Conservation (phyloP, 371 early-diverging fungal species). For the Choanephora cucurbitarum region DNA sequence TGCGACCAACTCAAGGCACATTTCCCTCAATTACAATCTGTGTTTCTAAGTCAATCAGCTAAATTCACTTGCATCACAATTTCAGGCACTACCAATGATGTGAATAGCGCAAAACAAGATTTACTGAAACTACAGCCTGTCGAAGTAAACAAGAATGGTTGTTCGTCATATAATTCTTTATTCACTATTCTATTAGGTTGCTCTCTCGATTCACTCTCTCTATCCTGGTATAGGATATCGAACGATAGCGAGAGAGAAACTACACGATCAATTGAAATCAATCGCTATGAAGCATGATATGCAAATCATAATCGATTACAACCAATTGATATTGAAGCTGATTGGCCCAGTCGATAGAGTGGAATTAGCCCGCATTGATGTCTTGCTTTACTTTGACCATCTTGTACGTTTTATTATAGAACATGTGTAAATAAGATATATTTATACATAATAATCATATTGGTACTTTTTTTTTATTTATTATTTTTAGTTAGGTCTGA, state of each 20-base stretch:
- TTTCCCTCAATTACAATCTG: constrained; percentile 15
- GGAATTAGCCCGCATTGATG: constrained; percentile 20
- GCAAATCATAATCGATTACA: constrained; percentile 20
- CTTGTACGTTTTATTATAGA: constrained; percentile 7
- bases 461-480: constrained; percentile 1
- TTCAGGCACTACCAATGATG: constrained; percentile 5
- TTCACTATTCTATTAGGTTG: constrained; percentile 6
- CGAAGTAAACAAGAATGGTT: constrained; percentile 12
- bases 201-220: constrained; percentile 19
- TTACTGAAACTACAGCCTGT: constrained; percentile 15
- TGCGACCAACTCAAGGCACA: constrained; percentile 15
- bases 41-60: constrained; percentile 5
- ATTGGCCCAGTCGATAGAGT: constrained; percentile 18
- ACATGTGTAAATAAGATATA: too few relatives aligned
- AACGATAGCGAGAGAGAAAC: constrained; percentile 13
- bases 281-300: constrained; percentile 17
- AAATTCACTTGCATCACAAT: constrained; percentile 12
- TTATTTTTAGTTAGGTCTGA: constrained; percentile 15
- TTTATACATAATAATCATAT: too few relatives aligned
- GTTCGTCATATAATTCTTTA: neutral
- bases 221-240: constrained; percentile 24
- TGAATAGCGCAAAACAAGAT: constrained; percentile 13
- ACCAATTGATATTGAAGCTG: constrained; percentile 8
- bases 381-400: constrained; percentile 18
- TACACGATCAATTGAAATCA: constrained; percentile 18